Conservation (phyloP, 257 asterid genomes). For the Cinchona pubescens region DNA sequence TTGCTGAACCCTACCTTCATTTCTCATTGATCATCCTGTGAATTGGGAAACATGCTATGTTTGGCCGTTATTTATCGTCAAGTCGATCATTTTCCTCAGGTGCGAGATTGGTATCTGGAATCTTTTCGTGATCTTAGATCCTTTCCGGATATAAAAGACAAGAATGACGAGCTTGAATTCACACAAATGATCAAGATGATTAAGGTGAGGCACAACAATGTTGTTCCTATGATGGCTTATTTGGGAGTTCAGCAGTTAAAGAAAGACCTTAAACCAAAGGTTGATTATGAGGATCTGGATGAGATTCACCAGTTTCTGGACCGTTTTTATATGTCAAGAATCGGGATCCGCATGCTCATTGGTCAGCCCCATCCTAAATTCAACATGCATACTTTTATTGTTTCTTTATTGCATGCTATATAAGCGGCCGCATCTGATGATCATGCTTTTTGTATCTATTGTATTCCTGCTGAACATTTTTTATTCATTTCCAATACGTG, state of each 20-base stretch:
- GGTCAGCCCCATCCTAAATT: conserved; percentile 42
- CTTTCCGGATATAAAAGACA: conserved; percentile 62
- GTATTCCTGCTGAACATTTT: conserved; percentile 14
- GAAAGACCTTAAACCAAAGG: conserved; percentile 54
- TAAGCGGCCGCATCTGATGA: background rate
- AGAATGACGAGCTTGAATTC: conserved; percentile 63
- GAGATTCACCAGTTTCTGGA: conserved; percentile 86
- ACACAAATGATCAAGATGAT: conserved; percentile 83
- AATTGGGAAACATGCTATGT: background rate
- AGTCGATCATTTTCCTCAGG: conserved; percentile 20
- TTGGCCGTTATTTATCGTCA: no score
- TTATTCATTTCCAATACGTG: conserved; percentile 16
- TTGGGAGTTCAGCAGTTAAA: conserved; percentile 94
- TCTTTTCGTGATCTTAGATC: conserved; percentile 89
- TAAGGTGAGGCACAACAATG: conserved; percentile 93
- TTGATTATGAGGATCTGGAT: conserved; percentile 54
- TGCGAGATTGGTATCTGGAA: conserved; percentile 91
- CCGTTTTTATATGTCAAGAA: conserved; percentile 90
- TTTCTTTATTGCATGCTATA: conserved; percentile 5
- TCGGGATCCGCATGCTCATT: conserved; percentile 95
- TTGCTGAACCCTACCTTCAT: background rate
- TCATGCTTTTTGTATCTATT: background rate
- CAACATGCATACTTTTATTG: background rate
- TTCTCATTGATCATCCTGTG: background rate
- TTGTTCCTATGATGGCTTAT: conserved; percentile 97